Evolutionary conservation across 2,329 filamentous ascomycete species (phyloP).

Genomic region (Calonectria ilicicola): DNA sequence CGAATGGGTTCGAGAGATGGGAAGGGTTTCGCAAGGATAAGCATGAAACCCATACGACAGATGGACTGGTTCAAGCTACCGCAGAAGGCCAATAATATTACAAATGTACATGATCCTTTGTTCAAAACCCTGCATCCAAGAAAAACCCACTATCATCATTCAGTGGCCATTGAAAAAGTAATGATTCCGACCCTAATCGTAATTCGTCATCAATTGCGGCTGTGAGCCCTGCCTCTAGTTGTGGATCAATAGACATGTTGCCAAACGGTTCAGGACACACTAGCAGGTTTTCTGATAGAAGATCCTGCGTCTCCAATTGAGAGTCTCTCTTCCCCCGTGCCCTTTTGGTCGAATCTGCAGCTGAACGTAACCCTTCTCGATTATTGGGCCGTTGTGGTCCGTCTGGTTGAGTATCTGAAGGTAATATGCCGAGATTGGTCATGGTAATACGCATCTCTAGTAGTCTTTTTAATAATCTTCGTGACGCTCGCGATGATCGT

Average conservation of each 20-base stretch:
- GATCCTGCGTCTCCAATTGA: neutral
- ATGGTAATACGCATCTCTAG: neutral
- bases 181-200: neutral
- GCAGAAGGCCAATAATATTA: neutral
- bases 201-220: neutral
- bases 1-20: conserved; percentile 5
- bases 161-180: neutral
- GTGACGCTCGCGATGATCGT: neutral
- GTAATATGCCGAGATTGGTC: neutral
- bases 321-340: neutral
- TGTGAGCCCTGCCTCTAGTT: neutral
- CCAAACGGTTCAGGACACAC: neutral
- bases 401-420: neutral
- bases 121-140: neutral
- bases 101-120: neutral
- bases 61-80: neutral
- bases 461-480: neutral
- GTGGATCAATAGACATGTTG: neutral
- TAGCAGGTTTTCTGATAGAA: neutral
- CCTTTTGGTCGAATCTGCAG: neutral
- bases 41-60: neutral
- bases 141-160: neutral
- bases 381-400: neutral
- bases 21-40: conserved; percentile 1
- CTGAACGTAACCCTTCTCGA: neutral